A percentile compares a stretch with the other conserved stretches of the same genome.
phyloP scores from a whole-genome alignment of 108 stramenopile genomes.

The Nitzschia putrida region DNA sequence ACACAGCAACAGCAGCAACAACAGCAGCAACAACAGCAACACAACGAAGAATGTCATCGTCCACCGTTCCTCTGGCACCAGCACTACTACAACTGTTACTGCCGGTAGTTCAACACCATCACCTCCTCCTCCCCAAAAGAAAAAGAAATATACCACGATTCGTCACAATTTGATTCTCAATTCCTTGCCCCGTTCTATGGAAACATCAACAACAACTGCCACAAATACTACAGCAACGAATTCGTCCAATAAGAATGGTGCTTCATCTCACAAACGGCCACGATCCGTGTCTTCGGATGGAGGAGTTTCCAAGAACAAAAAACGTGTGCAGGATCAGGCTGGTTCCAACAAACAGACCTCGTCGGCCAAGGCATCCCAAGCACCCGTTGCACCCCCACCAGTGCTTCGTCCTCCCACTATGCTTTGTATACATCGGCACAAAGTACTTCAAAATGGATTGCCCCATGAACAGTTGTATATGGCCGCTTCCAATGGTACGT shows the following conservation, averaged over 20 bases:
- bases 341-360: too few species aligned
- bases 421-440: too few species aligned
- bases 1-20: too few species aligned
- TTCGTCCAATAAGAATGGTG: background rate
- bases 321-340: too few species aligned
- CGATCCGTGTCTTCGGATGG: too few species aligned
- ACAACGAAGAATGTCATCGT: background rate
- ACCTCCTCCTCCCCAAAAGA: too few species aligned
- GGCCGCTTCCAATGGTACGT: conserved; percentile 1
- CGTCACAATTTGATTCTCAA: background rate
- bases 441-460: too few species aligned
- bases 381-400: too few species aligned
- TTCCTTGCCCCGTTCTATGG: background rate
- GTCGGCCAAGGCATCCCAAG: too few species aligned
- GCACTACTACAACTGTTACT: background rate
- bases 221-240: background rate
- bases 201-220: background rate
- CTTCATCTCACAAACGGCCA: background rate
- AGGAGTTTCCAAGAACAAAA: too few species aligned
- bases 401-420: too few species aligned
- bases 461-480: background rate
- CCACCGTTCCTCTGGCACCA: background rate
- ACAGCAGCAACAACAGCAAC: too few species aligned
- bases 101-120: background rate
- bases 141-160: background rate